These are phyloP conservation scores for Boletus sp. DNA, from an alignment of 1,284 basidiomycete species.

Conservation along the genomic window DNA sequence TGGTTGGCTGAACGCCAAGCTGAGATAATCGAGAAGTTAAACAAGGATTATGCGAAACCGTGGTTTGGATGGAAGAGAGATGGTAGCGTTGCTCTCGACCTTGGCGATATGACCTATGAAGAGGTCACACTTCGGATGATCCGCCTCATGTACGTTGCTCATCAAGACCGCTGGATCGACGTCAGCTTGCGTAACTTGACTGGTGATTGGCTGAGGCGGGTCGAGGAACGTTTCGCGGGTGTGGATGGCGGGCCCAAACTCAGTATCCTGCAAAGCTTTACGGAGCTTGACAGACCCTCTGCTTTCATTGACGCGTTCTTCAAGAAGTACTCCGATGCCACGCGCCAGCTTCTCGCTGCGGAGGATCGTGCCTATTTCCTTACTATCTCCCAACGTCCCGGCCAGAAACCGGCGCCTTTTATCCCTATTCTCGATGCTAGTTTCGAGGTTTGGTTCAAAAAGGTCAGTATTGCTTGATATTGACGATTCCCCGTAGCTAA, in stretches of 20 bases:
- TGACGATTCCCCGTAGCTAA: constrained; percentile 17
- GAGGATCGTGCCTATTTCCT: constrained; percentile 97
- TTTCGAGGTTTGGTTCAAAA: constrained; percentile 99
- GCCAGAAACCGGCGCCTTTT: constrained; percentile 98
- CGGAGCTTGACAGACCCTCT: constrained; percentile 78
- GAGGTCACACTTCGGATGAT: constrained; percentile 91
- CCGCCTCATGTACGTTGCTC: constrained; percentile 87
- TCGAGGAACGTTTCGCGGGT: constrained; percentile 97
- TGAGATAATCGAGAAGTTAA: constrained; percentile 89
- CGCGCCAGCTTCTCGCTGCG: constrained; percentile 84
- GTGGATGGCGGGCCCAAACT: constrained; percentile 80
- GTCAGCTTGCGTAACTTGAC: constrained; percentile 90
- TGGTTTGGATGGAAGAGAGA: constrained; percentile 97
- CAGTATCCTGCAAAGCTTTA: constrained; percentile 88
- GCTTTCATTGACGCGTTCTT: constrained; percentile 84
- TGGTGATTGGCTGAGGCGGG: constrained; percentile 94
- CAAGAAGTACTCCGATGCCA: constrained; percentile 77
- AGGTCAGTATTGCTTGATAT: constrained; percentile 47
- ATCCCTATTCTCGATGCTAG: constrained; percentile 92
- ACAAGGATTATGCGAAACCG: constrained; percentile 94
- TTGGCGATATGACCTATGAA: constrained; percentile 98
- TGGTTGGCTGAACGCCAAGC: constrained; percentile 88
- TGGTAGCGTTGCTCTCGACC: constrained; percentile 77
- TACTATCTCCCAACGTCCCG: constrained; percentile 88
- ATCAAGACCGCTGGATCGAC: constrained; percentile 94